phyloP scores from a whole-genome alignment of 257 asterid species.

The Nicotiana undulata region DNA sequence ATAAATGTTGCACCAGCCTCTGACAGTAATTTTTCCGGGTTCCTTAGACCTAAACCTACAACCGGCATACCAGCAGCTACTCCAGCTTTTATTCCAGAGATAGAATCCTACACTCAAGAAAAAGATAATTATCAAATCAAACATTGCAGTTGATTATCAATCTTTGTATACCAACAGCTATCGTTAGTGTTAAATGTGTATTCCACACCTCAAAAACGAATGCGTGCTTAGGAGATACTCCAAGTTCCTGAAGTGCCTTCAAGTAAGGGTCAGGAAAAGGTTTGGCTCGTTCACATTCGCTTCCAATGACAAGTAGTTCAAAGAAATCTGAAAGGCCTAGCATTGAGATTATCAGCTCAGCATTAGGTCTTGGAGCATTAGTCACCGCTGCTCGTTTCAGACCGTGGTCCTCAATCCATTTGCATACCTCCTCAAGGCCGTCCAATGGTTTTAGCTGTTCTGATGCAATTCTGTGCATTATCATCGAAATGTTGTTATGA shows the following conservation, averaged over 20 bases:
- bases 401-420: slow-evolving; percentile 63
- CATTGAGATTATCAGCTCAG: slow-evolving; percentile 47
- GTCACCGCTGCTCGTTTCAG: slow-evolving; percentile 85
- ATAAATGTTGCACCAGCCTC: slow-evolving; percentile 59
- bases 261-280: slow-evolving; percentile 87
- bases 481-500: not conserved
- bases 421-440: slow-evolving; percentile 53
- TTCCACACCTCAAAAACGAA: slow-evolving; percentile 61
- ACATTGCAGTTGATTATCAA: not conserved
- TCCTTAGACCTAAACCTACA: slow-evolving; percentile 56
- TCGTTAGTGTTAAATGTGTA: not conserved
- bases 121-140: not conserved
- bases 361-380: slow-evolving; percentile 76
- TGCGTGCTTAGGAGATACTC: slow-evolving; percentile 49
- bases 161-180: not conserved
- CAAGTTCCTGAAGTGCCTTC: slow-evolving; percentile 51
- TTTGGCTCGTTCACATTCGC: slow-evolving; percentile 66
- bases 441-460: slow-evolving; percentile 41
- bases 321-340: slow-evolving; percentile 58
- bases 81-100: slow-evolving; percentile 77
- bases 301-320: slow-evolving; percentile 45
- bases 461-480: slow-evolving; percentile 50
- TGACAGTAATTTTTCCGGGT: slow-evolving; percentile 44
- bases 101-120: slow-evolving; percentile 48
- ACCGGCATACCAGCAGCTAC: slow-evolving; percentile 80